Base-by-base conservation (phyloP, 768 basidiomycete genomes). In the Gyrodon lividus region DNA sequence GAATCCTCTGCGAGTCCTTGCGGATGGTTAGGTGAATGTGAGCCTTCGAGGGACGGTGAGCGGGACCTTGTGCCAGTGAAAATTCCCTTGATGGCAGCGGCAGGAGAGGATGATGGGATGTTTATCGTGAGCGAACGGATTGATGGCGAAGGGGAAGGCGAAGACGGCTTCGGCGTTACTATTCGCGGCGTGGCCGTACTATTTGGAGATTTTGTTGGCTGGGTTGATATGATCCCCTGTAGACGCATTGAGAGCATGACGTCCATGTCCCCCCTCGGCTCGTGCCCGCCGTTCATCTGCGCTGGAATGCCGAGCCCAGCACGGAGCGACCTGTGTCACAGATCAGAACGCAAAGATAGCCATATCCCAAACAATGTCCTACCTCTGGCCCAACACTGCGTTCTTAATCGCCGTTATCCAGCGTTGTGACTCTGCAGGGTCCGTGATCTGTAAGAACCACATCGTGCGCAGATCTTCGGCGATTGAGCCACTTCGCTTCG, bases 201-300 rank as follows among this genome's bases (percentile, higher is more conserved):
- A 33, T 47, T 34, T 20, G 50, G 58, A 19, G 49, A 30, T 46
- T 59, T 55, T 23, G 39, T 40, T 37, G 55, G 48, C 37, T 65
- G 46, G 68, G 66, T 23, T 73, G 73, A 24, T 73, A 72, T 56
- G 75, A 71, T 47, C n/a, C 79, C 82, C 58, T 88, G 86, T 28
- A 81, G 75, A 43, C 84, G 83, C 76, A 91, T 88, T 26, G 86
- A 85, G 31, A 91, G 75, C 80, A 89, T 87, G 42, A 90, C 89
- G 63, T 91, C 89, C 73, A 91, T 80, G 61, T 91, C 89, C 6
- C 89, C 89, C 41, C 83, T 76, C 19, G 87, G 87, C 54, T 89
- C 89, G 23, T 77, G 70, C 14, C 71, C 73, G 19, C 74, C 71
- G 3, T 71, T 58, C 19, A 70, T 69, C 35, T 70, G 70, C 0